Percentiles rank a stretch among this genome's conserved stretches.
These are phyloP conservation scores for Sechiopsis laciniata DNA, from an alignment of 306 rosid species.

Conservation along the genomic window DNA sequence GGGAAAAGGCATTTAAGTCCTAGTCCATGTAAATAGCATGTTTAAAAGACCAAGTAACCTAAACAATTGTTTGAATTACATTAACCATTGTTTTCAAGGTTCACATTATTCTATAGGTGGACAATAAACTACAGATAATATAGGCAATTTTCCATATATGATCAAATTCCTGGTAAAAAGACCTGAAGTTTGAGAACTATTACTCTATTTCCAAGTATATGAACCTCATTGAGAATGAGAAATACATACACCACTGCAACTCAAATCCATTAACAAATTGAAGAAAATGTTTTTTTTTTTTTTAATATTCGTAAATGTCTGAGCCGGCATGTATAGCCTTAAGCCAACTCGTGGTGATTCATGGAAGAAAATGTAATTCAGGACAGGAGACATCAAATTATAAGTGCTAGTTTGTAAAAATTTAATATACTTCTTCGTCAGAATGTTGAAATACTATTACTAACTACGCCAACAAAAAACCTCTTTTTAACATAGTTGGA, in stretches of 20 bases:
- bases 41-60: background rate
- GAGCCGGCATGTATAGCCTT: too few relatives aligned
- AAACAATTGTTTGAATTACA: background rate
- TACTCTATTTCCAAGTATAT: background rate
- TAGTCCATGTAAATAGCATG: background rate
- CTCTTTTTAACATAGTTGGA: background rate
- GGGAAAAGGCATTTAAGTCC: background rate
- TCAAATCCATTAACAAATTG: background rate
- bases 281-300: background rate
- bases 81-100: background rate
- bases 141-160: background rate
- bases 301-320: too few relatives aligned
- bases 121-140: background rate
- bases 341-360: too few relatives aligned
- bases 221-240: background rate
- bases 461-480: background rate
- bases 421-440: background rate
- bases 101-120: background rate
- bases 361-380: background rate
- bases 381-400: background rate
- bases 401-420: background rate
- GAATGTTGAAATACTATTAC: background rate
- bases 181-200: background rate
- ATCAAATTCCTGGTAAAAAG: background rate
- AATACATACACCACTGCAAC: background rate